These are phyloP conservation scores for Rhinocladiella similis DNA, from an alignment of 2,329 filamentous ascomycete species.

Conservation along the genomic window DNA sequence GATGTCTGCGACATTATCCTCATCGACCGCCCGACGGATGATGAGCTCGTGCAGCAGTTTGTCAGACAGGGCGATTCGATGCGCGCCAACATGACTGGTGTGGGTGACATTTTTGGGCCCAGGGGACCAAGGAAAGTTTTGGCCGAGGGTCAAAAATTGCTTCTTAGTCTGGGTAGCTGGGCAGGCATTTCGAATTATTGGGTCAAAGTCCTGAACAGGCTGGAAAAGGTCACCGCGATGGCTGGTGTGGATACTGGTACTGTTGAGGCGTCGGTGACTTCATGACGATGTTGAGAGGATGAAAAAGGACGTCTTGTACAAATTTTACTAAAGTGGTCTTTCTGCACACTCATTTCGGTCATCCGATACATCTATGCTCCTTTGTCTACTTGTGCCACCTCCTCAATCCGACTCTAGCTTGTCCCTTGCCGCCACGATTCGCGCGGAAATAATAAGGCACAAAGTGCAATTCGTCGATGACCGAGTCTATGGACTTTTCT, in stretches of 20 bases:
- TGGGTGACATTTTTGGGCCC: slow-evolving; percentile 43
- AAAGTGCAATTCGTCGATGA: slow-evolving; percentile 45
- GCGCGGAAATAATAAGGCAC: slow-evolving; percentile 58
- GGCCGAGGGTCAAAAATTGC: slow-evolving; percentile 17
- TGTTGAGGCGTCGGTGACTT: not conserved
- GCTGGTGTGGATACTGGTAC: not conserved
- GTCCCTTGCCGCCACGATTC: slow-evolving; percentile 55
- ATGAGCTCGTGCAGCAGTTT: slow-evolving; percentile 59
- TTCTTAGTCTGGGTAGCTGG: slow-evolving; percentile 7
- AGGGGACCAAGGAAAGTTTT: slow-evolving; percentile 12
- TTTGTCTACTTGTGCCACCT: slow-evolving; percentile 19
- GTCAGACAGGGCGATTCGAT: slow-evolving; percentile 52
- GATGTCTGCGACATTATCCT: slow-evolving; percentile 41
- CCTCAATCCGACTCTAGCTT: slow-evolving; percentile 49
- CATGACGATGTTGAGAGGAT: not conserved
- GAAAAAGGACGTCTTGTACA: not conserved
- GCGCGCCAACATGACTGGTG: slow-evolving; percentile 51
- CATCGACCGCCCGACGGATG: slow-evolving; percentile 56
- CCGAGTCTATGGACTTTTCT: not conserved
- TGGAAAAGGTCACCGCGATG: slow-evolving; percentile 7
- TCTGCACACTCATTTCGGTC: too few species aligned
- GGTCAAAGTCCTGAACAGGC: slow-evolving; percentile 5
- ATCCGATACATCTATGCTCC: too few species aligned
- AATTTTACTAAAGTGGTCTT: too few species aligned
- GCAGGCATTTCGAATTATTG: slow-evolving; percentile 6